phyloP scores from a whole-genome alignment of 306 rosid species.

The Luffa acutangula region DNA sequence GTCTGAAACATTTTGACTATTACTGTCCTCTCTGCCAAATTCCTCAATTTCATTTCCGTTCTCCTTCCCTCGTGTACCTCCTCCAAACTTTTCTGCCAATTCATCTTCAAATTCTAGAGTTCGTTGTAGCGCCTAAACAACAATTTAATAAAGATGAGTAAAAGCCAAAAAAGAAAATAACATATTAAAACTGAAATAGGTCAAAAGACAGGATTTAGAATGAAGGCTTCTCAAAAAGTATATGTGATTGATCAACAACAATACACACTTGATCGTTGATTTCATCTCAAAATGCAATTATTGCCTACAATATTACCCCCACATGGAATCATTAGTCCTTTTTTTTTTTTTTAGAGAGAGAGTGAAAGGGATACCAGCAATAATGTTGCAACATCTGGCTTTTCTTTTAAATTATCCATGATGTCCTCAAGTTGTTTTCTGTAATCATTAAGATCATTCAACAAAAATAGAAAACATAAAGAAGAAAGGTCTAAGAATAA shows the following conservation, averaged over 20 bases:
- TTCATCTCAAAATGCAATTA: background rate
- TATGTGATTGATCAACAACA: background rate
- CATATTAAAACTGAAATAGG: slow-evolving; percentile 7
- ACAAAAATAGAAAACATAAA: slow-evolving; percentile 2
- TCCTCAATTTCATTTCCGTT: slow-evolving; percentile 73
- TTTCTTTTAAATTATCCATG: slow-evolving; percentile 68
- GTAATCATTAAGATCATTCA: slow-evolving; percentile 27
- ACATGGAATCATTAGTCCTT: background rate
- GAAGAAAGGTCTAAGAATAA: background rate
- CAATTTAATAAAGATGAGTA: slow-evolving; percentile 8
- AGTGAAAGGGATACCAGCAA: slow-evolving; percentile 47
- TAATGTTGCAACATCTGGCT: slow-evolving; percentile 91
- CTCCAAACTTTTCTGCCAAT: slow-evolving; percentile 96
- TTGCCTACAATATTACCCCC: background rate
- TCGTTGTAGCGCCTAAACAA: slow-evolving; percentile 80
- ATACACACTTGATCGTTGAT: background rate
- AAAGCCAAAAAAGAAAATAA: slow-evolving; percentile 16
- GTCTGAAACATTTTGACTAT: slow-evolving; percentile 63
- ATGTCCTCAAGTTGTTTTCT: slow-evolving; percentile 98
- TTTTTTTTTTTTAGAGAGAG: background rate
- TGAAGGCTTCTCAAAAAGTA: background rate
- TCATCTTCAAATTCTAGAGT: slow-evolving; percentile 98
- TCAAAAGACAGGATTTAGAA: background rate
- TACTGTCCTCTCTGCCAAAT: slow-evolving; percentile 53
- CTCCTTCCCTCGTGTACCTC: slow-evolving; percentile 77